Percentiles rank a stretch among this genome's conserved stretches.
phyloP scores from a whole-genome alignment of 163 green algal genomes.

The Trebouxia gelatinosa region DNA sequence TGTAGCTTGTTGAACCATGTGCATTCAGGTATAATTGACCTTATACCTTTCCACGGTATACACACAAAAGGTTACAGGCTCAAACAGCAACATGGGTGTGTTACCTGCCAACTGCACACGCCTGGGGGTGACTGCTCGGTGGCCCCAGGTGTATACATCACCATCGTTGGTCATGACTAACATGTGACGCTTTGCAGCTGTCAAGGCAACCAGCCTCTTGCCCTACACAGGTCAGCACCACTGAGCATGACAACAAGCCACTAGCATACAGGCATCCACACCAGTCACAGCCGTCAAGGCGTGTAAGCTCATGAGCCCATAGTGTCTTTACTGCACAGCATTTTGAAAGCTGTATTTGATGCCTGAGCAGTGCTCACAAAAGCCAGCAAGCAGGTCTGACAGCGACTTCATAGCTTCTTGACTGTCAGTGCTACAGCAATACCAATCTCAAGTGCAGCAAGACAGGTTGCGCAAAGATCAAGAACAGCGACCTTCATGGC shows the following conservation, averaged over 20 bases:
- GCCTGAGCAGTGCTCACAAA: too few relatives aligned
- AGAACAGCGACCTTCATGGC: constrained; percentile 81
- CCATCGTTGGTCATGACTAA: constrained; percentile 72
- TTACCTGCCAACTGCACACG: constrained; percentile 63
- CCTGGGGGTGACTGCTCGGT: constrained; percentile 65
- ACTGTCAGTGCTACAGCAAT: neutral
- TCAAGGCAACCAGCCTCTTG: constrained; percentile 51
- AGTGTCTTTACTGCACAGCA: neutral
- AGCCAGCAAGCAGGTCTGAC: too few relatives aligned
- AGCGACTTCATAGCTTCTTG: neutral
- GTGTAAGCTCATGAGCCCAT: neutral
- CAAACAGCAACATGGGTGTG: constrained; percentile 18
- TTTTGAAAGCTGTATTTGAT: too few relatives aligned
- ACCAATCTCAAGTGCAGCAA: neutral
- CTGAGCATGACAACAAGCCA: neutral
- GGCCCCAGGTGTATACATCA: constrained; percentile 83
- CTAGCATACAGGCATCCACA: neutral
- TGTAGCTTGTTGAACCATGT: too few relatives aligned
- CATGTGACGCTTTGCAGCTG: constrained; percentile 72
- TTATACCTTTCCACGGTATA: too few relatives aligned
- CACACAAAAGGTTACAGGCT: too few relatives aligned
- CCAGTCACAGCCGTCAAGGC: too few relatives aligned
- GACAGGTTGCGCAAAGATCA: neutral
- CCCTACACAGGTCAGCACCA: constrained; percentile 40
- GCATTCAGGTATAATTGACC: too few relatives aligned